phyloP scores from a whole-genome alignment of 257 asterid genomes.

The Nyctanthes arbortristis region DNA sequence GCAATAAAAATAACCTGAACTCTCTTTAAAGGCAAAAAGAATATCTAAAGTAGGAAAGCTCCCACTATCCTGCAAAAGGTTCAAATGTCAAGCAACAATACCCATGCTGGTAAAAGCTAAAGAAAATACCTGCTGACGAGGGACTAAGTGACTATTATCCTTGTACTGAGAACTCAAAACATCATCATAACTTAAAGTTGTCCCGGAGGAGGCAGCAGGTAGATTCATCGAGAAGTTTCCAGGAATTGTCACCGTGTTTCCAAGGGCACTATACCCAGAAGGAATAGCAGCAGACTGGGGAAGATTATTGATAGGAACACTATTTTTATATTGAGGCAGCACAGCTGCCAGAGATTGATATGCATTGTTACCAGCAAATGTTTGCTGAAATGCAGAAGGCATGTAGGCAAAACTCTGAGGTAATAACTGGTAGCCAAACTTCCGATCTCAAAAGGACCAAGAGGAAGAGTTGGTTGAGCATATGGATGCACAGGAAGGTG shows the following conservation, averaged over 20 bases:
- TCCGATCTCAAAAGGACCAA: conserved; percentile 66
- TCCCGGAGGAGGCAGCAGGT: conserved; percentile 58
- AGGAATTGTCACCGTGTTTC: conserved; percentile 46
- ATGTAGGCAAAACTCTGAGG: conserved; percentile 71
- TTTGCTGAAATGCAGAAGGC: conserved; percentile 82
- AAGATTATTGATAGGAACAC: conserved; percentile 58
- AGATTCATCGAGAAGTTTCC: conserved; percentile 73
- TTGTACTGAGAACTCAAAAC: conserved; percentile 74
- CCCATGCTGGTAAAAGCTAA: neutral
- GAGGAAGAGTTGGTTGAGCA: conserved; percentile 64
- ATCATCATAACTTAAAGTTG: conserved; percentile 59
- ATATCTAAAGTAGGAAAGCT: too few species aligned
- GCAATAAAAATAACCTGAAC: too few species aligned
- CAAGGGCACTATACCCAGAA: conserved; percentile 70
- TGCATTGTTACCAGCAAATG: conserved; percentile 56
- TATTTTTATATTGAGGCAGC: conserved; percentile 69
- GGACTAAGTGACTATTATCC: conserved; percentile 57
- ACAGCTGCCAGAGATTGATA: conserved; percentile 70
- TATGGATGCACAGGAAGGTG: conserved; percentile 72
- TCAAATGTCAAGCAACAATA: too few species aligned
- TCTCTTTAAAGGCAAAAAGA: too few species aligned
- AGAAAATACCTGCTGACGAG: conserved; percentile 72
- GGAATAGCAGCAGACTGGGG: conserved; percentile 76
- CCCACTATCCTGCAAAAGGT: too few species aligned
- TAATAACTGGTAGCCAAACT: conserved; percentile 68